A percentile compares a stretch with the other conserved stretches of the same genome.
These are phyloP conservation scores for Grigorovia transvaalensis DNA, from an alignment of 805 yeast genomes.

Conservation along the genomic window DNA sequence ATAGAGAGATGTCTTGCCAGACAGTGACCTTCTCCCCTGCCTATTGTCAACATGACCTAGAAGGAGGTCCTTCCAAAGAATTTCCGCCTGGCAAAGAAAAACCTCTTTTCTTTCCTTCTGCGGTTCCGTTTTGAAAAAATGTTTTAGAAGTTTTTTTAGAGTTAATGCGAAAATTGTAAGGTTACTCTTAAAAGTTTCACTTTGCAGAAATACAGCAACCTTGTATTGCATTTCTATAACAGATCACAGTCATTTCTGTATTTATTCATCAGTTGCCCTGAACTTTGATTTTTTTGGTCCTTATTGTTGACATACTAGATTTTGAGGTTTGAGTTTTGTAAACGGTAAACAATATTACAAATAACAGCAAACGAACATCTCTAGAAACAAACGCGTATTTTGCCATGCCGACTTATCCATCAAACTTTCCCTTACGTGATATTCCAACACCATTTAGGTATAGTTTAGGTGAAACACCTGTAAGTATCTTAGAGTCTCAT, in stretches of 20 bases:
- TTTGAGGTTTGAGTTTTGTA: neutral
- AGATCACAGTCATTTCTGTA: neutral
- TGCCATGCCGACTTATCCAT: constrained; percentile 3
- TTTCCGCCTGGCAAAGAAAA: no score
- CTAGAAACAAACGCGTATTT: neutral
- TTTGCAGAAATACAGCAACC: neutral
- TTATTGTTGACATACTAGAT: neutral
- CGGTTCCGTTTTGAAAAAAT: neutral
- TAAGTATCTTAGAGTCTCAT: neutral
- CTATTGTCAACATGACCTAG: no score
- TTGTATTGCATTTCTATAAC: neutral
- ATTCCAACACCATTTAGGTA: constrained; percentile 19
- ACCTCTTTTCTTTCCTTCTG: no score
- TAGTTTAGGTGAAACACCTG: neutral
- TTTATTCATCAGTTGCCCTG: neutral
- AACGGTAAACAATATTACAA: neutral
- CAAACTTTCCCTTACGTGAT: constrained; percentile 19
- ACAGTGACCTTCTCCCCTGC: no score
- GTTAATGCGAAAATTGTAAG: neutral
- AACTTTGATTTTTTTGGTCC: neutral
- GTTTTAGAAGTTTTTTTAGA: neutral
- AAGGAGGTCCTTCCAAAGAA: no score
- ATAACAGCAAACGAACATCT: neutral
- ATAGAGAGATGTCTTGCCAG: no score
- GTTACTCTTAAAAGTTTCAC: neutral